phyloP scores from a whole-genome alignment of 805 yeast genomes.

The Candida golubevii region DNA sequence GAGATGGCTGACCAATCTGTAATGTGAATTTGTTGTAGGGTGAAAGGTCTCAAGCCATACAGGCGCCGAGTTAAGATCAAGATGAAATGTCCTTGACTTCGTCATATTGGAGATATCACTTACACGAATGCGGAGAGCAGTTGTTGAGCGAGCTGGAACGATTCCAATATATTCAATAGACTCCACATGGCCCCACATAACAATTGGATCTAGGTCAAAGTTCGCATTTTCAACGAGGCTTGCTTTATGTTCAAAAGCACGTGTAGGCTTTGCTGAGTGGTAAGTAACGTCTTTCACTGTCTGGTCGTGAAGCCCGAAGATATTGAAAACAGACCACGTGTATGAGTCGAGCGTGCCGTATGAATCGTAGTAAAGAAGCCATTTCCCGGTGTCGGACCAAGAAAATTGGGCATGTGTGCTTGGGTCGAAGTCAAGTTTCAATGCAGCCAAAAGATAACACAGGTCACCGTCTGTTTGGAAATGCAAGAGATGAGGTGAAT shows the following conservation, averaged over 20 bases:
- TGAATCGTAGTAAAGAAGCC: conserved; percentile 28
- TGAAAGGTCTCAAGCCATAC: conserved; percentile 1
- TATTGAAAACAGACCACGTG: conserved; percentile 23
- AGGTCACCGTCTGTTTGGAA: conserved; percentile 31
- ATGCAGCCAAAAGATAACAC: conserved; percentile 22
- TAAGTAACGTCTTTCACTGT: not conserved
- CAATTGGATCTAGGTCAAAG: not conserved
- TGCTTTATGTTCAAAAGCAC: not conserved
- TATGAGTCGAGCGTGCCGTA: conserved; percentile 25
- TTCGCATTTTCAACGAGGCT: not conserved
- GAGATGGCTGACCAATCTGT: not conserved
- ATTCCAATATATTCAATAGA: conserved; percentile 5
- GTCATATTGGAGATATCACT: conserved; percentile 1
- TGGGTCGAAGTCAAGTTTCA: conserved; percentile 20
- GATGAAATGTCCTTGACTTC: not conserved
- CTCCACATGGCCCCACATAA: conserved; percentile 4
- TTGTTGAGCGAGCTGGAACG: not conserved
- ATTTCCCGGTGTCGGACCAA: conserved; percentile 35
- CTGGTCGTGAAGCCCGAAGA: conserved; percentile 22
- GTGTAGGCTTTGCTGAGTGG: conserved; percentile 9
- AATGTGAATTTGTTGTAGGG: not conserved
- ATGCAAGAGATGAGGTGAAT: conserved; percentile 17
- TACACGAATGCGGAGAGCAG: conserved; percentile 1
- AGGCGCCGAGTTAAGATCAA: not conserved
- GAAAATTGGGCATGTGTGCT: conserved; percentile 12